phyloP scores from a whole-genome alignment of 257 asterid species.

The Craterostigma plantagineum region DNA sequence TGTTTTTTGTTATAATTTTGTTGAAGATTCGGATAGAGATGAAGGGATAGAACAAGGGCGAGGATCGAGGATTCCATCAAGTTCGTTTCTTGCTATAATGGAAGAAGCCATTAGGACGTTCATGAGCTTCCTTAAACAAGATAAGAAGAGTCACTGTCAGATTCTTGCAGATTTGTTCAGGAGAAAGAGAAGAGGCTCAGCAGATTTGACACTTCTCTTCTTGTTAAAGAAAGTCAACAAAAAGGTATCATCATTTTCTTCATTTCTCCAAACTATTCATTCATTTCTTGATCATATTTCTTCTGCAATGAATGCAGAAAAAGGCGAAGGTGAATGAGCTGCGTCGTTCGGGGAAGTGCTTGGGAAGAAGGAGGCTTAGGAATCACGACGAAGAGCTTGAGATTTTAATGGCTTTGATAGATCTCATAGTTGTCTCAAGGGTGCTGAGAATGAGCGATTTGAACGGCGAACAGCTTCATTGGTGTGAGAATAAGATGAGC shows the following conservation, averaged over 20 bases:
- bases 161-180: constrained; percentile 38
- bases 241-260: constrained; percentile 22
- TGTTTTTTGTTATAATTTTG: background rate
- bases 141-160: constrained; percentile 44
- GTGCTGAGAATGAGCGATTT: constrained; percentile 63
- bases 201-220: constrained; percentile 44
- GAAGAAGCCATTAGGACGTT: constrained; percentile 74
- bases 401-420: constrained; percentile 50
- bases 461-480: constrained; percentile 59
- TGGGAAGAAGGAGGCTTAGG: constrained; percentile 25
- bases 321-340: constrained; percentile 47
- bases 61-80: constrained; percentile 59
- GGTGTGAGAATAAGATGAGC: constrained; percentile 91
- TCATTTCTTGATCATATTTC: background rate
- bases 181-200: constrained; percentile 38
- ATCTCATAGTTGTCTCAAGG: constrained; percentile 66
- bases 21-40: constrained; percentile 28
- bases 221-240: constrained; percentile 55
- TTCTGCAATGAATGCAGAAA: constrained; percentile 67
- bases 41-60: constrained; percentile 35
- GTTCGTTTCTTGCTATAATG: constrained; percentile 47
- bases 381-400: constrained; percentile 43
- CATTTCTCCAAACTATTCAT: background rate
- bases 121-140: constrained; percentile 71
- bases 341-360: constrained; percentile 31